Percentiles rank a stretch among this genome's conserved stretches.
phyloP scores from a whole-genome alignment of 2,329 filamentous ascomycete species.

The Thielaviopsis musarum region DNA sequence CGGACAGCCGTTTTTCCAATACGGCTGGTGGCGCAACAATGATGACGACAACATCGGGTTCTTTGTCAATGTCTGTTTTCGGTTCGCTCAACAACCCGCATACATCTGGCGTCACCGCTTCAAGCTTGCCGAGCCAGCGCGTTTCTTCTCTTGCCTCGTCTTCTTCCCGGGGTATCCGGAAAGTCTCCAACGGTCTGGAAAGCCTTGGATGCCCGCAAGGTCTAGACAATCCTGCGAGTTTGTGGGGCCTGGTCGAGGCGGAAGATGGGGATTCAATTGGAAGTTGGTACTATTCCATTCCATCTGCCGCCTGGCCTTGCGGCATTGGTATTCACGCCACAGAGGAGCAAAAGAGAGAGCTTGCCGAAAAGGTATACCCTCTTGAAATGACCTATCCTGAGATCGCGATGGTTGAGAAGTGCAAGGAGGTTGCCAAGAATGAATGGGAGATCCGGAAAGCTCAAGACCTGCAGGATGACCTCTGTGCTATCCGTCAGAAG shows the following conservation, averaged over 20 bases:
- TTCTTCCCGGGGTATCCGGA: too few species aligned
- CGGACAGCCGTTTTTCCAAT: neutral
- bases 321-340: conserved; percentile 8
- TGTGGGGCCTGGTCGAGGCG: too few species aligned
- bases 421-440: neutral
- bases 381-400: conserved; percentile 3
- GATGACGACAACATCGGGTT: too few species aligned
- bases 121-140: too few species aligned
- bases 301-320: conserved; percentile 13
- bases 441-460: neutral
- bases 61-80: too few species aligned
- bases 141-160: too few species aligned
- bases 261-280: conserved; percentile 12
- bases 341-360: neutral
- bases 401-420: neutral
- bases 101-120: too few species aligned
- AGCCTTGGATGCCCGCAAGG: too few species aligned
- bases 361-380: neutral
- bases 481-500: neutral
- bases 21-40: too few species aligned
- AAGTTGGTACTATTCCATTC: conserved; percentile 13
- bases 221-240: too few species aligned
- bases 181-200: too few species aligned
- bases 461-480: neutral
- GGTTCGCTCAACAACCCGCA: too few species aligned